Evolutionary conservation across 495 filamentous ascomycete species (phyloP).

Genomic region (Penicillium longicatenatum): DNA sequence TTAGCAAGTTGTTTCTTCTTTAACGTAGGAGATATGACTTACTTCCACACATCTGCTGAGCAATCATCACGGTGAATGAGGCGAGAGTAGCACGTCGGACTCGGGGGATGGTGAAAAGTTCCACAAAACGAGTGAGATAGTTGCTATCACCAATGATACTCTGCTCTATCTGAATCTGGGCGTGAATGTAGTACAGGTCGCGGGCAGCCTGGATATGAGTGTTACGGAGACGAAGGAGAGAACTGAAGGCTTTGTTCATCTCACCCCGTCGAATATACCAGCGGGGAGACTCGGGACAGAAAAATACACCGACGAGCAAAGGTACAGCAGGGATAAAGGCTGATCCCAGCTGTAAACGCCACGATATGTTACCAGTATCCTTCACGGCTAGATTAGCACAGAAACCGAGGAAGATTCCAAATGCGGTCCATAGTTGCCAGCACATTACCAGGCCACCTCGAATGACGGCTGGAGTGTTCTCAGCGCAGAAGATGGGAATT

Average conservation of each 20-base stretch:
- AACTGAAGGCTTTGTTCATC: slow-evolving; percentile 58
- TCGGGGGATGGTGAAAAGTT: slow-evolving; percentile 70
- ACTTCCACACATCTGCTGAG: slow-evolving; percentile 85
- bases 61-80: slow-evolving; percentile 68
- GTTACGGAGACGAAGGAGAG: slow-evolving; percentile 62
- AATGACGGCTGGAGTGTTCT: slow-evolving; percentile 60
- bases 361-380: slow-evolving; percentile 55
- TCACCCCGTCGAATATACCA: slow-evolving; percentile 66
- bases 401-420: slow-evolving; percentile 64
- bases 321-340: slow-evolving; percentile 73
- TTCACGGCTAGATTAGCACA: slow-evolving; percentile 62
- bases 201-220: slow-evolving; percentile 62
- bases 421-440: slow-evolving; percentile 59
- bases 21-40: slow-evolving; percentile 15
- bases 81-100: slow-evolving; percentile 67
- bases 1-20: not conserved
- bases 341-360: slow-evolving; percentile 65
- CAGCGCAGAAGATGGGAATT: slow-evolving; percentile 64
- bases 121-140: slow-evolving; percentile 58
- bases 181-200: slow-evolving; percentile 67
- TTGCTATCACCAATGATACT: slow-evolving; percentile 47
- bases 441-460: slow-evolving; percentile 66
- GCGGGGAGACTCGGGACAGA: slow-evolving; percentile 70
- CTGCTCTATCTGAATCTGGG: slow-evolving; percentile 58
- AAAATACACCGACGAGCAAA: slow-evolving; percentile 60